Conservation (phyloP, 2,329 filamentous ascomycete species). For the Trichoderma sp. region DNA sequence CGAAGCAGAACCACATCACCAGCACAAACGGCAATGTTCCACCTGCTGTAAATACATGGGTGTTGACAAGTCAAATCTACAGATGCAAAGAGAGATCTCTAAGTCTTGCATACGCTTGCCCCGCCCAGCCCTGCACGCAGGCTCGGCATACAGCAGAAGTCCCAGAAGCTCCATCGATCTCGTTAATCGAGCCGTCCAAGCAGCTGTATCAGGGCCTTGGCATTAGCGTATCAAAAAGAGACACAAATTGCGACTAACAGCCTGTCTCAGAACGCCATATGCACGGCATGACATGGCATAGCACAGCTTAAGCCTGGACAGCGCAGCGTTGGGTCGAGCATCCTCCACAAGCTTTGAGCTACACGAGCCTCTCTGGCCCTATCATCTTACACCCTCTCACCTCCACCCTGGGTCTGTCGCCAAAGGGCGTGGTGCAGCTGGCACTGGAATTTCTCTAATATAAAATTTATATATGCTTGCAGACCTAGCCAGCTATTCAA, state of each 20-base stretch:
- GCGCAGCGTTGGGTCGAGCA: background rate
- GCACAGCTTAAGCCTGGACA: background rate
- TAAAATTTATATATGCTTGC: background rate
- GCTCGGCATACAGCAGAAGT: background rate
- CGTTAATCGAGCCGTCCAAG: conserved; percentile 17
- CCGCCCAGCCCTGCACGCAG: background rate
- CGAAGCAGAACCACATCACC: background rate
- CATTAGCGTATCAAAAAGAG: conserved; percentile 12
- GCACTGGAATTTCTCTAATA: background rate
- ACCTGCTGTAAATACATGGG: background rate
- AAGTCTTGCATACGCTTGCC: background rate
- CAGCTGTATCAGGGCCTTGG: background rate
- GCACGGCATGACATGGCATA: conserved; percentile 6
- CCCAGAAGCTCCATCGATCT: background rate
- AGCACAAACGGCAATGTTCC: background rate
- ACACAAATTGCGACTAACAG: background rate
- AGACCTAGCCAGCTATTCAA: conserved; percentile 33
- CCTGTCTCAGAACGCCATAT: conserved; percentile 21
- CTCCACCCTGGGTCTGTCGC: conserved; percentile 1
- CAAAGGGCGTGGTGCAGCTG: background rate
- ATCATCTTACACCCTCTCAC: conserved; percentile 28
- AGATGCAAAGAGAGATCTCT: background rate
- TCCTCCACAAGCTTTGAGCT: background rate
- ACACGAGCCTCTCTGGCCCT: conserved; percentile 9
- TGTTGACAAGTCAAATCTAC: background rate